Conservation (phyloP, 176 grass and related monocot genomes). For the Olyra latifolia region DNA sequence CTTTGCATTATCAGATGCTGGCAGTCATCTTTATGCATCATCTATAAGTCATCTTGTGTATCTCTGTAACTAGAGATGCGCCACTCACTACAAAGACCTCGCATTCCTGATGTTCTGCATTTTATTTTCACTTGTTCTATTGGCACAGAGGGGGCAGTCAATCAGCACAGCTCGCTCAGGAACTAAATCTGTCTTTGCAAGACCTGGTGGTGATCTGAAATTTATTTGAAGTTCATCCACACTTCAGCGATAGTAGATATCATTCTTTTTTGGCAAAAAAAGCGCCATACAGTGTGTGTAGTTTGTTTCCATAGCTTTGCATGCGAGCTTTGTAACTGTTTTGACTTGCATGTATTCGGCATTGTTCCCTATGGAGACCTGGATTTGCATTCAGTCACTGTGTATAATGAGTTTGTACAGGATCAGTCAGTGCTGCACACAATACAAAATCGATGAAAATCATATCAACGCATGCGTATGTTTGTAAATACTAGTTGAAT, state of each 20-base stretch:
- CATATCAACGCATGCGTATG: too few relatives aligned
- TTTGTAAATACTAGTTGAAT: too few relatives aligned
- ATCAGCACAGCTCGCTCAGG: constrained; percentile 59
- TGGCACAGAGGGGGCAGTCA: constrained; percentile 64
- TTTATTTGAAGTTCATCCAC: not conserved
- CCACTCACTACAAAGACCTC: not conserved
- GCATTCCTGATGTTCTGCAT: not conserved
- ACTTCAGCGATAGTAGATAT: constrained; percentile 32
- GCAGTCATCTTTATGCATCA: not conserved
- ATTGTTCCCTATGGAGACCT: not conserved
- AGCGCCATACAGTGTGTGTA: constrained; percentile 13
- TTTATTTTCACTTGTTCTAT: not conserved
- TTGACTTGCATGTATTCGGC: constrained; percentile 25
- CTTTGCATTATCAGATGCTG: not conserved
- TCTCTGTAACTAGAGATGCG: not conserved
- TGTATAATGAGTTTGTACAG: too few relatives aligned
- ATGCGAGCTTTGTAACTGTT: constrained; percentile 12
- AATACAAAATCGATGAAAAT: too few relatives aligned
- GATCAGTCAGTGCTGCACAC: too few relatives aligned
- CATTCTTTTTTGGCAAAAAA: constrained; percentile 42
- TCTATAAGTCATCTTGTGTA: not conserved
- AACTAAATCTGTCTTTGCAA: constrained; percentile 71
- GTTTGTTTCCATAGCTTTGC: constrained; percentile 34
- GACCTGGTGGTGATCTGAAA: constrained; percentile 52
- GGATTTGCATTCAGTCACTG: too few relatives aligned